Evolutionary conservation across 805 yeast genomes (phyloP), one percentile per base, ranked within the genome.

Genomic region (Yamadazyma sp.): DNA sequence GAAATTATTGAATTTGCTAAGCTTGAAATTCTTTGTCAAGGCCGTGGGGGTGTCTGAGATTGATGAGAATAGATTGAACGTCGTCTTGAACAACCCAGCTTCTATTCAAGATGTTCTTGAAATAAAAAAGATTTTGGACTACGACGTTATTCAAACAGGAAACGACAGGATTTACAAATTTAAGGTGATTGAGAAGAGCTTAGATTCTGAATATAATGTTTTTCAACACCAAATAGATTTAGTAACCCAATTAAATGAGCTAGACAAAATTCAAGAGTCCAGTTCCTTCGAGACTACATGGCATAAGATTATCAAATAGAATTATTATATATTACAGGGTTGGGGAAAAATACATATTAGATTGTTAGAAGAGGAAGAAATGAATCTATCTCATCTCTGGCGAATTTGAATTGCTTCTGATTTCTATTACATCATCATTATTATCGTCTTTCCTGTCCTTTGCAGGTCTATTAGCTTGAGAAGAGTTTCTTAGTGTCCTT

Each of bases 21-120:
- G 35, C 10, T 26, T 44, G 13, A 44, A 38, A 23, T 33, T 27
- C n/a, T 22, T 40, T 8, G 24, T 43, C 4, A 31, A 35, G 9
- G 30, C 33, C 5, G 28, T 30, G 4, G 44, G 44, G 7, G 14
- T 30, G 25, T 16, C 23, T 16, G 23, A 35, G 20, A 11, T 30
- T 3, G 20, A 30, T 3, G 33, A 30, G 12, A 5, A 10, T 4
- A 30, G 18, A 10, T 23, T 28, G 10, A 25, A 25, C 6, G 30
- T 5, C 13, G 7, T 32, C 4, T 8, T 19, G 24, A 8, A n/a
- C 5, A 12, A 32, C 11, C 10, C 27, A 8, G 12, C 13, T 7
- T 33, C 27, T 4, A 15, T 31, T 16, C 8, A 22, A 10, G 18
- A 19, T 4, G 21, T 35, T 6, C 11, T 31, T 4, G 13, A 14